Evolutionary conservation across 2,329 filamentous ascomycete species (phyloP).

Genomic region (Byssochlamys sp.): DNA sequence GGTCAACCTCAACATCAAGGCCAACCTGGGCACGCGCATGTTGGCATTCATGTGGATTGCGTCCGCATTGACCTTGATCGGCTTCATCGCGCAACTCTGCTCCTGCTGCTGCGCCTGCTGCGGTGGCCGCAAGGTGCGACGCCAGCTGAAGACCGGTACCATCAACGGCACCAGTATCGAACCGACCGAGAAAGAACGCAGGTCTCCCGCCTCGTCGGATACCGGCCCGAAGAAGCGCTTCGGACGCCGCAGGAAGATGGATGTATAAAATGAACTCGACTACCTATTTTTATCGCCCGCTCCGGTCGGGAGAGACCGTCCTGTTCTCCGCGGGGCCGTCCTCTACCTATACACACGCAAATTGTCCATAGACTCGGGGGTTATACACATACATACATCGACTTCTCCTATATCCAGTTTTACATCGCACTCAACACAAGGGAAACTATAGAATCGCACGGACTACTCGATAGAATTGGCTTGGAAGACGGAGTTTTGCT

Average conservation of each 20-base stretch:
- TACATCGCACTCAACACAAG: not conserved
- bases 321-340: not conserved
- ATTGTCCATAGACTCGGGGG: not conserved
- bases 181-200: not conserved
- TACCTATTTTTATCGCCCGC: not conserved
- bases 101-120: slow-evolving; percentile 61
- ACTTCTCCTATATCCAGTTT: not conserved
- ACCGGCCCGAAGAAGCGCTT: not conserved
- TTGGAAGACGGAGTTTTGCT: not conserved
- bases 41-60: slow-evolving; percentile 86
- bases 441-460: not conserved
- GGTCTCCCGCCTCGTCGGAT: not conserved
- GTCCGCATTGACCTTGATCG: slow-evolving; percentile 54
- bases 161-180: not conserved
- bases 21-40: slow-evolving; percentile 62
- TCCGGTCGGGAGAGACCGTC: not conserved
- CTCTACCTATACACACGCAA: not conserved
- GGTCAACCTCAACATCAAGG: slow-evolving; percentile 65
- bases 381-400: not conserved
- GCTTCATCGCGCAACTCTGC: slow-evolving; percentile 63
- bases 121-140: slow-evolving; percentile 29
- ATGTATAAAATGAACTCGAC: not conserved
- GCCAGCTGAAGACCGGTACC: slow-evolving; percentile 12
- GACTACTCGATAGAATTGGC: not conserved
- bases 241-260: not conserved